Conservation (phyloP, 257 asterid species). For the Nicotiana noctiflora region DNA sequence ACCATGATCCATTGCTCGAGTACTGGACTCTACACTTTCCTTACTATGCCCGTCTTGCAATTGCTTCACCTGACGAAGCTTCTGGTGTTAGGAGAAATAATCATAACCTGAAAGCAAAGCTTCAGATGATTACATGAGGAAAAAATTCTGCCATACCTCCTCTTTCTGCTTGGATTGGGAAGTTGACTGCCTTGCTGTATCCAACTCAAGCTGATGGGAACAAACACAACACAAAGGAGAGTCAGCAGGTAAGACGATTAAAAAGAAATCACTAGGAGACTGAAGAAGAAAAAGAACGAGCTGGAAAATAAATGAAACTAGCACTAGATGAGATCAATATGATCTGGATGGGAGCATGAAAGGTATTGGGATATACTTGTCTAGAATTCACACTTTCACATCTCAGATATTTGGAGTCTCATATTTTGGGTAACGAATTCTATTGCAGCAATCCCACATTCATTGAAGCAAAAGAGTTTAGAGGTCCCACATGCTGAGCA, state of each 20-base stretch:
- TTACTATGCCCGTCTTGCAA: slow-evolving; percentile 37
- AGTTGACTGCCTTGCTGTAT: slow-evolving; percentile 35
- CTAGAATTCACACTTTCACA: neutral
- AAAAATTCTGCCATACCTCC: slow-evolving; percentile 30
- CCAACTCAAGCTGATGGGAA: slow-evolving; percentile 43
- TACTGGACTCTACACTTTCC: slow-evolving; percentile 9
- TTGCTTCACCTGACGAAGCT: slow-evolving; percentile 27
- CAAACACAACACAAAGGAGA: neutral
- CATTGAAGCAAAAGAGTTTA: neutral
- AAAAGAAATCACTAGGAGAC: neutral
- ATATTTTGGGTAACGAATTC: neutral
- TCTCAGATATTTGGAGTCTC: neutral
- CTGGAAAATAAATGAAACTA: neutral
- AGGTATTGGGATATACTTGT: neutral
- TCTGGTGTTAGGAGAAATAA: slow-evolving; percentile 11
- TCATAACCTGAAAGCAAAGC: slow-evolving; percentile 4
- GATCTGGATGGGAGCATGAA: neutral
- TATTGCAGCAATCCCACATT: neutral
- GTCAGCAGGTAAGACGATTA: neutral
- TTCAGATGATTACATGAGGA: neutral
- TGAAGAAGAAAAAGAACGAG: neutral
- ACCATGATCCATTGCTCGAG: slow-evolving; percentile 8
- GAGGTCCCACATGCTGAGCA: neutral
- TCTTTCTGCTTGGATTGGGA: slow-evolving; percentile 29
- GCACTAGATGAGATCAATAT: neutral